phyloP scores from a whole-genome alignment of 2,329 filamentous ascomycete genomes.

The Fusarium nurragi region DNA sequence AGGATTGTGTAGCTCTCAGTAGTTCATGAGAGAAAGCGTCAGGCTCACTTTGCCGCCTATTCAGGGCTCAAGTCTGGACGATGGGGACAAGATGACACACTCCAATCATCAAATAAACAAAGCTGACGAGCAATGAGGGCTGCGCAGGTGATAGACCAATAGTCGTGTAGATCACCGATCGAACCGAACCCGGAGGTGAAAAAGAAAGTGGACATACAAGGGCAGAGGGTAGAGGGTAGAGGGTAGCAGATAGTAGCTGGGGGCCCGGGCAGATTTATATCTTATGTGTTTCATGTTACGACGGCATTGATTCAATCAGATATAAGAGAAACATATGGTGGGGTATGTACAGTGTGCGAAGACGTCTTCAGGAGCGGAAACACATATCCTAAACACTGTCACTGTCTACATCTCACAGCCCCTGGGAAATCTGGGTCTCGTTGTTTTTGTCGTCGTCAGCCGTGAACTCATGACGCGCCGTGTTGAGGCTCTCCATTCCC shows the following conservation, averaged over 20 bases:
- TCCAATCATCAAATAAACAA: background rate
- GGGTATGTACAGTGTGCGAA: background rate
- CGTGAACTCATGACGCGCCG: constrained; percentile 18
- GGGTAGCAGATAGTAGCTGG: background rate
- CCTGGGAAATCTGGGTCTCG: constrained; percentile 10
- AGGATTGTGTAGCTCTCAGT: background rate
- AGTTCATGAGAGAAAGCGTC: background rate
- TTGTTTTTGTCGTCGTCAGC: constrained; percentile 28
- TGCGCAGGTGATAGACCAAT: background rate
- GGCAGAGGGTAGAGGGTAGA: background rate
- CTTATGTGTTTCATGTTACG: background rate
- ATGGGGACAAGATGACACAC: background rate
- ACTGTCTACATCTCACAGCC: constrained; percentile 5
- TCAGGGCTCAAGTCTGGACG: background rate
- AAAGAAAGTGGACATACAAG: background rate
- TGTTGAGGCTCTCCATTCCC: background rate
- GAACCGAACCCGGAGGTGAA: background rate
- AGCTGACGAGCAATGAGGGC: background rate
- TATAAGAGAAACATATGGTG: background rate
- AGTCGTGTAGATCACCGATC: background rate
- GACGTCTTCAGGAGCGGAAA: background rate
- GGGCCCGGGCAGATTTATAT: background rate
- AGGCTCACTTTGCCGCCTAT: background rate
- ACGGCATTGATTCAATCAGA: background rate
- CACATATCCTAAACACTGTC: background rate